Evolutionary conservation across 192 early-diverging fungal species (phyloP), one percentile per base, ranked within the genome.

Genomic region (Dimargaris cristalligena): DNA sequence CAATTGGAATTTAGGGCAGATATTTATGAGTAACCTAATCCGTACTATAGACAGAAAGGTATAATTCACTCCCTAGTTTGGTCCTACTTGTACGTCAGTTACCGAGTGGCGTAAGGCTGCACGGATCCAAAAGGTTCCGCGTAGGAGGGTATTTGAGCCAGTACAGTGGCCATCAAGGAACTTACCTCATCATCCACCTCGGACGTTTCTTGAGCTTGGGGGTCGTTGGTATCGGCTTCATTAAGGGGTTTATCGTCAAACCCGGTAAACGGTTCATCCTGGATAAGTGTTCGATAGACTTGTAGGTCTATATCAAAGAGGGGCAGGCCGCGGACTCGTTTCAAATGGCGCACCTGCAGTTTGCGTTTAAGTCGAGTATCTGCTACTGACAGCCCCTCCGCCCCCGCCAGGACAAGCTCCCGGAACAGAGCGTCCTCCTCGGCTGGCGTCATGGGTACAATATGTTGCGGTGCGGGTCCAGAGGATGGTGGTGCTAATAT

Each of bases 281-380:
- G 32, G 26, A 16, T n/a, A 9, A 23, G n/a, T 38, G 23, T n/a
- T 9, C 16, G 22, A 23, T 58, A 34, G 32, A 70, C 70, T 28
- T 80, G 74, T 1, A 65, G 59, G 28, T 89, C 90, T 35, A 92
- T 67, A 59, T 90, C 79, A 60, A 89, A 82, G 16, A 82, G 22
- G 28, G 68, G 73, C 28, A 86, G 35, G 0, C 83, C 81, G 25
- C 82, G 62, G 35, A 76, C 67, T 26, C 81, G 71, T 63, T 88
- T 86, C 38, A 84, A 62, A 47, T 80, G 71, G 0, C 73, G 73
- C 23, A 82, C 62, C 44, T 72, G 64, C 45, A 75, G 64, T 64
- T 71, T 35, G 29, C 67, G 63, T 26, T 60, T 59, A 52, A 78
- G 23, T 0, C 71, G 65, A n/a, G 65, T 59, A 18, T 56, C 59